Percentiles rank a stretch among this genome's conserved stretches.
Conservation (phyloP, 345 rosid genomes). For the Boechera retrofracta region DNA sequence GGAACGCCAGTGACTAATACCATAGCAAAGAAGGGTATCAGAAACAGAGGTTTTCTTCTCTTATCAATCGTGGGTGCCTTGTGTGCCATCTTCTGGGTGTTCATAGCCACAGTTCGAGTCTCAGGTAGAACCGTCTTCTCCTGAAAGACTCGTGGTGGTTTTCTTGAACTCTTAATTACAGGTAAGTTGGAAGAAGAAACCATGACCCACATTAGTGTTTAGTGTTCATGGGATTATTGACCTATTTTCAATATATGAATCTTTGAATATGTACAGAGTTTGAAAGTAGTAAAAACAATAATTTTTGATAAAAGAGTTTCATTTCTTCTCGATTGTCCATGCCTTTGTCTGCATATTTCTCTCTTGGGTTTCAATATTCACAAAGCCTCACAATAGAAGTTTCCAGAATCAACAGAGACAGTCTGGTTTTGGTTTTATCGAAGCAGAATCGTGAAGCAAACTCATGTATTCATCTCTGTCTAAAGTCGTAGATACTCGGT, state of each 20-base stretch:
- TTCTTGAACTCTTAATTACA: slow-evolving; percentile 16
- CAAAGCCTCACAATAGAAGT: background rate
- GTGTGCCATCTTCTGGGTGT: slow-evolving; percentile 72
- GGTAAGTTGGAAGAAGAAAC: slow-evolving; percentile 21
- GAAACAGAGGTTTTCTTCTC: slow-evolving; percentile 57
- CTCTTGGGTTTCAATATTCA: slow-evolving; percentile 8
- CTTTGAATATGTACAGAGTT: slow-evolving; percentile 39
- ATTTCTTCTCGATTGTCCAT: background rate
- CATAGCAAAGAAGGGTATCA: slow-evolving; percentile 47
- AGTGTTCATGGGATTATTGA: slow-evolving; percentile 26
- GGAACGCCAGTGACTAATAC: slow-evolving; percentile 42
- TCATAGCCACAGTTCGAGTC: slow-evolving; percentile 55
- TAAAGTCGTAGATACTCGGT: background rate
- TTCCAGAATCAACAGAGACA: background rate
- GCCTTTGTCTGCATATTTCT: background rate
- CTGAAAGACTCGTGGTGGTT: slow-evolving; percentile 25
- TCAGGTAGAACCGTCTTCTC: slow-evolving; percentile 45
- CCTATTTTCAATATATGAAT: slow-evolving; percentile 26
- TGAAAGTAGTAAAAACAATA: slow-evolving; percentile 13
- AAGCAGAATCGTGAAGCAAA: background rate
- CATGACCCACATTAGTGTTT: slow-evolving; percentile 18
- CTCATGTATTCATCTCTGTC: background rate
- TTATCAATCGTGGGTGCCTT: slow-evolving; percentile 68
- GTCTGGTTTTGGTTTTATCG: background rate
- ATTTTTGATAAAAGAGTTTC: background rate